These are phyloP conservation scores for Gynostemma pentaphyllum DNA, from an alignment of 306 rosid species.

Conservation along the genomic window DNA sequence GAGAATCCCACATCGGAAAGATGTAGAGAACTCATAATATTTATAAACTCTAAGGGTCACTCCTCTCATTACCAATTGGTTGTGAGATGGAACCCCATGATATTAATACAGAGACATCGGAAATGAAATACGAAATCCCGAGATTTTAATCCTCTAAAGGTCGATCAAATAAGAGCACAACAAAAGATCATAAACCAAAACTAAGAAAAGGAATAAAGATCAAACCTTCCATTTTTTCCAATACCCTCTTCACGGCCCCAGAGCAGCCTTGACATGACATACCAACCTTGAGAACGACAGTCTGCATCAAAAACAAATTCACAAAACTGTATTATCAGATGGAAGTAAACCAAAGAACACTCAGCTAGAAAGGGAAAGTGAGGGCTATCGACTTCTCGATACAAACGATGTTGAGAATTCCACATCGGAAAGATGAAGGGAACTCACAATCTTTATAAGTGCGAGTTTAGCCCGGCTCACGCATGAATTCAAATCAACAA, in stretches of 20 bases:
- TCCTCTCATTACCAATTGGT: too few relatives aligned
- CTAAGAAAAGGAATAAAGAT: neutral
- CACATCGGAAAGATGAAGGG: too few relatives aligned
- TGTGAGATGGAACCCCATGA: too few relatives aligned
- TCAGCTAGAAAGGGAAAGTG: neutral
- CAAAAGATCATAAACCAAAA: neutral
- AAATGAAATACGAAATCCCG: neutral
- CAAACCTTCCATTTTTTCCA: slow-evolving; percentile 83
- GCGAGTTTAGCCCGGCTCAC: neutral
- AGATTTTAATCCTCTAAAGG: neutral
- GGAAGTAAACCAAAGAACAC: neutral
- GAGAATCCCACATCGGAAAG: too few relatives aligned
- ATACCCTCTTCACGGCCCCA: slow-evolving; percentile 88
- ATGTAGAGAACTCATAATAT: too few relatives aligned
- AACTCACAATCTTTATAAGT: too few relatives aligned
- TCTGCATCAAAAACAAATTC: slow-evolving; percentile 33
- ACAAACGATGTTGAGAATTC: too few relatives aligned
- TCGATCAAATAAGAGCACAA: neutral
- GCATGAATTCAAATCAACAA: neutral
- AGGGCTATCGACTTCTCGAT: neutral
- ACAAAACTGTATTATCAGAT: neutral
- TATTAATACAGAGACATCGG: neutral
- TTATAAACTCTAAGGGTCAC: too few relatives aligned
- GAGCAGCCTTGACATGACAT: slow-evolving; percentile 91
- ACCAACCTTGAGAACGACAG: slow-evolving; percentile 76